These are phyloP conservation scores for Ricinus communis DNA, from an alignment of 345 rosid genomes.

Conservation along the genomic window DNA sequence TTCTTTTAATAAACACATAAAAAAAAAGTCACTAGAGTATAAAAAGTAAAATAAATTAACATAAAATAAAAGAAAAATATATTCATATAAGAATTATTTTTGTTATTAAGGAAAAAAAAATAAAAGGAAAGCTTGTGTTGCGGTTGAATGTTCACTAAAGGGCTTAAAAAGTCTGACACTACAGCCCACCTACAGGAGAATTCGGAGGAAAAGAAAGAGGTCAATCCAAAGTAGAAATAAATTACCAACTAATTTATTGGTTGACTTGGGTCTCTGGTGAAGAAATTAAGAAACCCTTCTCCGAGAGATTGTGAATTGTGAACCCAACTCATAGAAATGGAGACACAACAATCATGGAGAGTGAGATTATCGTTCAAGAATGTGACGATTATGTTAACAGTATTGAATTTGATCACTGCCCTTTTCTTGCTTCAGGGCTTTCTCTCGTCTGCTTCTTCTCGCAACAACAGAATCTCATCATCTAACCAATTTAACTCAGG, in stretches of 20 bases:
- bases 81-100: no score
- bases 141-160: no score
- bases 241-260: background rate
- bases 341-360: constrained; percentile 55
- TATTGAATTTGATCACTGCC: constrained; percentile 51
- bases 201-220: background rate
- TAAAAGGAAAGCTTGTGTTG: no score
- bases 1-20: no score
- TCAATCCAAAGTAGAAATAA: background rate
- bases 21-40: no score
- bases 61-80: no score
- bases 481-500: constrained; percentile 53
- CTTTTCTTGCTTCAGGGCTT: constrained; percentile 63
- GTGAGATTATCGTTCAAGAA: constrained; percentile 71
- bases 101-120: no score
- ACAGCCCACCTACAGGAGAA: no score
- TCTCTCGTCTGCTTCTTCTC: constrained; percentile 50
- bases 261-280: background rate
- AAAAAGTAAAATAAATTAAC: no score
- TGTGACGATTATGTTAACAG: constrained; percentile 63
- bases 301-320: background rate
- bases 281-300: no score
- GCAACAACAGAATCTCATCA: constrained; percentile 36
- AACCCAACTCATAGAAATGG: constrained; percentile 26
- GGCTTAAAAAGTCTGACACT: no score